Evolutionary conservation across 768 basidiomycete genomes (phyloP).

Genomic region (Amanita molliuscula): DNA sequence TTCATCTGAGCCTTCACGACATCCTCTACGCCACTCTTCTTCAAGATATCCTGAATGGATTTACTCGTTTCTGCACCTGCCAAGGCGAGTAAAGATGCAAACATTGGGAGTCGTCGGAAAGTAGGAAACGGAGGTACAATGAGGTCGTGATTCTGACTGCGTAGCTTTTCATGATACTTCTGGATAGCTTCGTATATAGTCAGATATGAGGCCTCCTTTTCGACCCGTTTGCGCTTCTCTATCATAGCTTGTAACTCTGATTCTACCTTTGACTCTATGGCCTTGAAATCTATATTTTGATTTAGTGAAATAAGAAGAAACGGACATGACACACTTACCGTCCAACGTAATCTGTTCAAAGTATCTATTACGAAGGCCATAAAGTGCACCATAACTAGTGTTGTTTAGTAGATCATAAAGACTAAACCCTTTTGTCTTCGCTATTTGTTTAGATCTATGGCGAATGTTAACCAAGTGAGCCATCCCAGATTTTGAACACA

Average conservation of each 20-base stretch:
- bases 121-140: slow-evolving; percentile 1
- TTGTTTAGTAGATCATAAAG: background rate
- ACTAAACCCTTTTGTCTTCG: background rate
- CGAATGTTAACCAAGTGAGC: background rate
- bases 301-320: background rate
- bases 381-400: background rate
- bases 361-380: background rate
- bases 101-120: slow-evolving; percentile 1
- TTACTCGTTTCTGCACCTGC: background rate
- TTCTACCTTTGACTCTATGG: background rate
- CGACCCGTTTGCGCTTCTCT: background rate
- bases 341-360: background rate
- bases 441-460: background rate
- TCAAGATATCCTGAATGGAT: slow-evolving; percentile 1
- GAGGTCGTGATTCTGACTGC: background rate
- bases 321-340: background rate
- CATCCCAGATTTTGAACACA: background rate
- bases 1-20: background rate
- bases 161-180: background rate
- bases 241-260: background rate
- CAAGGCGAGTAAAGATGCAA: background rate
- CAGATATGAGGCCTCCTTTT: background rate
- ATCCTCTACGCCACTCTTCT: background rate
- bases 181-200: background rate
- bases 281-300: background rate